Base-by-base conservation (phyloP, 768 basidiomycete species). In the Crassisporium funariophilum region DNA sequence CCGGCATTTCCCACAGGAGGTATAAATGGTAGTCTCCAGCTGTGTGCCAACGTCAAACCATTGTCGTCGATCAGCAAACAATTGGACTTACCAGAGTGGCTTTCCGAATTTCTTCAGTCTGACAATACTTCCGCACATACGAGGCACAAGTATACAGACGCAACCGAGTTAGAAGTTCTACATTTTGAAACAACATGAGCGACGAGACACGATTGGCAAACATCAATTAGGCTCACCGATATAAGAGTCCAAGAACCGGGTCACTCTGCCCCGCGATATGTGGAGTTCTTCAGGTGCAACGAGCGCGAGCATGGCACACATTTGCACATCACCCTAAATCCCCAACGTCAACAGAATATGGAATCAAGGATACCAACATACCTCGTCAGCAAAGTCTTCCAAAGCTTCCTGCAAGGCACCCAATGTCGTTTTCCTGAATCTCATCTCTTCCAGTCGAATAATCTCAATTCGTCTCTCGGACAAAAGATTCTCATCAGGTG, bases 11-110 rank as follows among this genome's bases (percentile, higher is more conserved):
- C 78, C 82, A 49, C 90, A 92, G 2, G 78, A 66, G 0, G 84
- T 82, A 54, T 91, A 83, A 23, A 92, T 78, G 2, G 77, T 77
- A 0, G 90, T 91, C 46, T 87, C 82, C 3, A 87, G 60, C 88
- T 91, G 51, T 13, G 15, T 45, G 38, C 16, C 13, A n/a, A 10
- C 51, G 39, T 19, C 27, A 21, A 48, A 20, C 35, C 12, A 27
- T 35, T 6, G 20, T 15, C 23, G 19, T 21, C 20, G 47, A 29
- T n/a, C 33, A 16, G 4, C 15, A 4, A 47, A 25, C n/a, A 35
- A 29, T 15, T 1, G 21, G 15, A 47, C 73, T 31, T 62, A 88
- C 88, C 57, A 77, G 65, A 0, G 86, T 84, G 4, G 64, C 55
- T 27, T 70, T 73, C 24, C 73, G 72, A 12, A 91, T 68, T 8